A percentile compares a stretch with the other conserved stretches of the same genome.
Conservation (phyloP, 345 rosid species). For the Aethionema arabicum region DNA sequence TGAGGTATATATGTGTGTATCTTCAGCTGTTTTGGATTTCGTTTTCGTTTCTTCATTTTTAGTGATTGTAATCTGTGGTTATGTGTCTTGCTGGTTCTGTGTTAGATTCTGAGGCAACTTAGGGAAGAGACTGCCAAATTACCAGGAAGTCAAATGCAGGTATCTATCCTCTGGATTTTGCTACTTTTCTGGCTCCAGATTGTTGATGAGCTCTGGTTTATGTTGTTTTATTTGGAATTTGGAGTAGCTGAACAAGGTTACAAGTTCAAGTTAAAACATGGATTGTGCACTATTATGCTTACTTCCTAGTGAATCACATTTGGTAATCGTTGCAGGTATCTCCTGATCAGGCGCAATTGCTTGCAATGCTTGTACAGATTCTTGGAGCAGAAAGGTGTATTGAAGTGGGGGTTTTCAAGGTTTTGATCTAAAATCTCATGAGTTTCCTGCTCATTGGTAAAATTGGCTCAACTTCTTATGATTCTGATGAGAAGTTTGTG, state of each 20-base stretch:
- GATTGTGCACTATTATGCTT: background rate
- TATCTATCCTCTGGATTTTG: conserved; percentile 10
- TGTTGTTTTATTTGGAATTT: too few species aligned
- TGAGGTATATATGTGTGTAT: conserved; percentile 38
- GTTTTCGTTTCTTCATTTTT: background rate
- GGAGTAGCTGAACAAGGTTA: background rate
- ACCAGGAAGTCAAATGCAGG: conserved; percentile 96
- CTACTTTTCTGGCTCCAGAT: background rate
- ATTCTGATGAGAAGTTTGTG: background rate
- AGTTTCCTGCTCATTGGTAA: background rate
- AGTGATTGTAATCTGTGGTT: background rate
- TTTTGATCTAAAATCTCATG: conserved; percentile 29
- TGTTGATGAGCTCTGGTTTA: background rate
- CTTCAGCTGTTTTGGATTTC: background rate
- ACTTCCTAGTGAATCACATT: background rate
- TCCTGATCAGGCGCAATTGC: conserved; percentile 93
- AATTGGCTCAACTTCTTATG: background rate
- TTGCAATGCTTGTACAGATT: conserved; percentile 84
- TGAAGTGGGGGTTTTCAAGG: conserved; percentile 91
- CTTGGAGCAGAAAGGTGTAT: conserved; percentile 80
- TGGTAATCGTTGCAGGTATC: conserved; percentile 53
- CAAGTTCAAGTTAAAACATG: background rate
- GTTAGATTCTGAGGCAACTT: conserved; percentile 69
- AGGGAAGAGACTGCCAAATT: conserved; percentile 82
- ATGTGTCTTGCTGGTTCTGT: background rate